Evolutionary conservation across 352 stramenopile species (phyloP).

Genomic region (Pythium aphanidermatum): DNA sequence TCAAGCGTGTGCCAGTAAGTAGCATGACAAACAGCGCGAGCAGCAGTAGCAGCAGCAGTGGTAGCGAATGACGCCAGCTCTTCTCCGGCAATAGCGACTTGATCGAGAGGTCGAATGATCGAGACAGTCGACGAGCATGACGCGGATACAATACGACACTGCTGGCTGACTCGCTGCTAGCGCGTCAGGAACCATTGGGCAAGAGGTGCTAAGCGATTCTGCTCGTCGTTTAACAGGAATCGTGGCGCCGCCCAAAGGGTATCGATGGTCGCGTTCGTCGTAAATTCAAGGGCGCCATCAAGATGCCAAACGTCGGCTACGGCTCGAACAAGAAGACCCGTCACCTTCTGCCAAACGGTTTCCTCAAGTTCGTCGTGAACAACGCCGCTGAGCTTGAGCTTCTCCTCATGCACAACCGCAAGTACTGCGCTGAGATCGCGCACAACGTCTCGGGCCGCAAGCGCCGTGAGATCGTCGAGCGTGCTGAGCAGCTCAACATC

Average conservation of each 20-base stretch:
- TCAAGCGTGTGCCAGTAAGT: slow-evolving; percentile 95
- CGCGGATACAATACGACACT: no score
- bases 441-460: slow-evolving; percentile 97
- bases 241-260: slow-evolving; percentile 99
- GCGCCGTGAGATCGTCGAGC: slow-evolving; percentile 96
- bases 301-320: slow-evolving; percentile 99
- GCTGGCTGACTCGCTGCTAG: no score
- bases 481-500: slow-evolving; percentile 98
- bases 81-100: not conserved
- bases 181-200: no score
- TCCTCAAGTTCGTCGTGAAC: slow-evolving; percentile 99
- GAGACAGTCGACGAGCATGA: no score
- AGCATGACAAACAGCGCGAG: slow-evolving; percentile 22
- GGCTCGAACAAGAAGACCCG: slow-evolving; percentile 98
- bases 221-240: slow-evolving; percentile 42
- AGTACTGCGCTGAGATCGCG: slow-evolving; percentile 98
- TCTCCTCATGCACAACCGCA: slow-evolving; percentile 92
- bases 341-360: slow-evolving; percentile 98
- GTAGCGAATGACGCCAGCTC: not conserved
- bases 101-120: no score
- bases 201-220: not conserved
- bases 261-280: slow-evolving; percentile 99
- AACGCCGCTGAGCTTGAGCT: slow-evolving; percentile 99
- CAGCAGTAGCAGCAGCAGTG: no score
- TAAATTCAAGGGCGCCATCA: slow-evolving; percentile 98